Evolutionary conservation across 495 filamentous ascomycete genomes (phyloP).

Genomic region (Aspergillus egyptiacus): DNA sequence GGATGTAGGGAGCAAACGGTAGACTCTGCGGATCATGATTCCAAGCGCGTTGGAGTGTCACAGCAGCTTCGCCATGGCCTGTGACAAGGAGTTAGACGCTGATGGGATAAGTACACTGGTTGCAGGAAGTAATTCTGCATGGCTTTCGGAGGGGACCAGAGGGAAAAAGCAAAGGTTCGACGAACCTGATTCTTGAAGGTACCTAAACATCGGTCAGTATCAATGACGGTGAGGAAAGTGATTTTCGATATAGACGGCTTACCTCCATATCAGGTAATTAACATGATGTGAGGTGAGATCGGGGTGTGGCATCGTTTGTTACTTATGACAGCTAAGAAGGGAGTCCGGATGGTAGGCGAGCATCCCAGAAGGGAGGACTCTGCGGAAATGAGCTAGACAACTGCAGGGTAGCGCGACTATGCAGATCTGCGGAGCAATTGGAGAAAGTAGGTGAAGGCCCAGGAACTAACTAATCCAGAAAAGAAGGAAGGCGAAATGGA

Average conservation of each 20-base stretch:
- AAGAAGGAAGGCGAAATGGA: slow-evolving; percentile 3
- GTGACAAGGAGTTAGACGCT: slow-evolving; percentile 21
- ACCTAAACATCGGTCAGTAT: slow-evolving; percentile 50
- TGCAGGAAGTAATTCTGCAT: not conserved
- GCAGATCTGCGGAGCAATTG: slow-evolving; percentile 15
- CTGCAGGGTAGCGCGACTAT: slow-evolving; percentile 5
- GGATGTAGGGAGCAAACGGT: slow-evolving; percentile 70
- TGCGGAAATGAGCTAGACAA: slow-evolving; percentile 11
- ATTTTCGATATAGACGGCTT: slow-evolving; percentile 36
- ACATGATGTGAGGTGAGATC: slow-evolving; percentile 83
- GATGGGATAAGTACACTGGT: slow-evolving; percentile 2
- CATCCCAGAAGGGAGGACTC: slow-evolving; percentile 33
- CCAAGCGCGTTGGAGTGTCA: slow-evolving; percentile 80
- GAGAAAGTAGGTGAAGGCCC: not conserved
- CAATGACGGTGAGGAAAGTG: not conserved
- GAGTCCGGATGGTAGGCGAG: slow-evolving; percentile 21
- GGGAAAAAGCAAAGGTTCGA: slow-evolving; percentile 26
- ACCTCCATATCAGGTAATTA: slow-evolving; percentile 99
- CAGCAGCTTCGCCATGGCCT: slow-evolving; percentile 64
- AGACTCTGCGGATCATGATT: slow-evolving; percentile 65
- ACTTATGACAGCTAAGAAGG: slow-evolving; percentile 36
- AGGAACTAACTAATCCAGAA: not conserved
- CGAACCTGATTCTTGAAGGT: slow-evolving; percentile 85
- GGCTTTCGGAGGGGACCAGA: slow-evolving; percentile 5
- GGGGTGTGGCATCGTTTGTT: slow-evolving; percentile 47